Base-by-base conservation (phyloP, 2,329 filamentous ascomycete species). In the Neofusicoccum ribis region DNA sequence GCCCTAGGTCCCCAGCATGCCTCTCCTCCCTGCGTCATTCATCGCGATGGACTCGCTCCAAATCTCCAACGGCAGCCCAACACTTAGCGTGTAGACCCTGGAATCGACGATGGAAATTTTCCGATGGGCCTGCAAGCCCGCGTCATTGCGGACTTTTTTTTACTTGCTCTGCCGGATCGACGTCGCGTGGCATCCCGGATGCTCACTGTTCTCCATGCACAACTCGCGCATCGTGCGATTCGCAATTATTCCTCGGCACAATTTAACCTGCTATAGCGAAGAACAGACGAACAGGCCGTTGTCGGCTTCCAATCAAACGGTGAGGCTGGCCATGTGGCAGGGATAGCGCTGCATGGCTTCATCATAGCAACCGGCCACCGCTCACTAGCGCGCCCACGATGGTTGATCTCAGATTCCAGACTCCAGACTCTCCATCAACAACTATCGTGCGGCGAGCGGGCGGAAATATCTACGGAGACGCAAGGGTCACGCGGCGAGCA, bases 141-240 rank as follows among this genome's bases (percentile, higher is more conserved):
- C 56, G 56, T 60, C 56, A 60, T 60, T 60, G 56, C 54, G 39
- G 54, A 59, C 36, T 54, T 44, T 15, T 46, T 41, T n/a, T 59
- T 15, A 23, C 23, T 46, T 59, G 54, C 41, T 44, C 14, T 15
- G 36, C 52, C 23, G 23, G 54, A 59, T 59, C 54, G 43, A 20
- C 43, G 43, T 47, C 56, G 56, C 56, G 56, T 60, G 43, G 56
- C 43, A 47, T 46, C 39, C 41, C 43, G n/a, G 56, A 23, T 47
- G 27, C n/a, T 44, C 41, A n/a, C 5, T 31, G 27, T 44, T 46
- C 27, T 41, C 17, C 54, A 44, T 43, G 52, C 52, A 56, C 52
- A 43, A 43, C 52, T 56, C 52, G 17, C 27, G 14, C 54, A 23
- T 31, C 27, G 27, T 31, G 27, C 27, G 27, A 31, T 31, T 44